Conservation (phyloP, 1,139 yeast species). For the Yamadazyma atlantica region DNA sequence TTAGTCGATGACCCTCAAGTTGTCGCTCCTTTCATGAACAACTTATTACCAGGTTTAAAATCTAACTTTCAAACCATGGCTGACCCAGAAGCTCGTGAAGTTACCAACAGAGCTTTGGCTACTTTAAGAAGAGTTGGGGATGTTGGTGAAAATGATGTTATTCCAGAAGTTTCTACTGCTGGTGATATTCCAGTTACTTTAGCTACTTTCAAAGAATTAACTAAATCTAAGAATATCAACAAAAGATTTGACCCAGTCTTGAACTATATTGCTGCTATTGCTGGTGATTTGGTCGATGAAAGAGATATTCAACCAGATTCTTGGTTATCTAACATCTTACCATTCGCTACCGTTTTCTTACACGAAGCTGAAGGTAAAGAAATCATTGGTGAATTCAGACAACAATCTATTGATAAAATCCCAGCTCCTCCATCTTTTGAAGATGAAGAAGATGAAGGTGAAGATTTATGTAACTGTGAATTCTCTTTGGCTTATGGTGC, state of each 20-base stretch:
- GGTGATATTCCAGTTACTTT: slow-evolving; percentile 92
- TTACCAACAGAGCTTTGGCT: slow-evolving; percentile 93
- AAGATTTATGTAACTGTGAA: slow-evolving; percentile 99
- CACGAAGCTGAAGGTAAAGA: slow-evolving; percentile 92
- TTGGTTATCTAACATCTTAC: slow-evolving; percentile 87
- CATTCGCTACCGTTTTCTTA: slow-evolving; percentile 93
- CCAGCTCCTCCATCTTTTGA: slow-evolving; percentile 95
- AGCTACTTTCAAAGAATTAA: slow-evolving; percentile 73
- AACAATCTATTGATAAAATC: slow-evolving; percentile 94
- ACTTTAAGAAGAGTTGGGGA: slow-evolving; percentile 99
- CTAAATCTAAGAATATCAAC: slow-evolving; percentile 61
- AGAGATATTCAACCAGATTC: slow-evolving; percentile 90
- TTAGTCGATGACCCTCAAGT: slow-evolving; percentile 99
- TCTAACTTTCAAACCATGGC: slow-evolving; percentile 93
- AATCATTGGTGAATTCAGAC: slow-evolving; percentile 91
- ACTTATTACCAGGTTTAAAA: slow-evolving; percentile 94
- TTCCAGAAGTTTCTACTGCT: slow-evolving; percentile 97
- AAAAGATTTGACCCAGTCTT: slow-evolving; percentile 76
- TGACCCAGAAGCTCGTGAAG: slow-evolving; percentile 99
- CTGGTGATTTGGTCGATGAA: slow-evolving; percentile 98
- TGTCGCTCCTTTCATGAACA: slow-evolving; percentile 97
- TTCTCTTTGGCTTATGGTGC: slow-evolving; percentile 99
- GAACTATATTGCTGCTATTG: slow-evolving; percentile 88
- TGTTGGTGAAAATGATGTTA: slow-evolving; percentile 81
- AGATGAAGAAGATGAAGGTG: slow-evolving; percentile 99